Base-by-base conservation (phyloP, 305 asterid species). In the Fraxinus floribunda region DNA sequence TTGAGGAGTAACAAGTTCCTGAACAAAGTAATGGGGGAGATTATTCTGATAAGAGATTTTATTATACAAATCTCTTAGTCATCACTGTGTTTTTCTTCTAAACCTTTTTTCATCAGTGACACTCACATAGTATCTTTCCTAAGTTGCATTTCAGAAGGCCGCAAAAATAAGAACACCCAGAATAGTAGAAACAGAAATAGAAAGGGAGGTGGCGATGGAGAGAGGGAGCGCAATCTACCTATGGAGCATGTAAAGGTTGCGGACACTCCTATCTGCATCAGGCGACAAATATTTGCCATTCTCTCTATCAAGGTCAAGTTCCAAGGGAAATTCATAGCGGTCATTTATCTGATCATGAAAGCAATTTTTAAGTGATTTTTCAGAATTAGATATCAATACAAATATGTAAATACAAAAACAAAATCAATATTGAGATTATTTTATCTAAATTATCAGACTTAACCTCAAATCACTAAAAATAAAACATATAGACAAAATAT, bases 231-330 rank as follows among this genome's bases (percentile, higher is more conserved):
- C 36, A 80, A 44, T 85, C 34, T 79, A 96, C 99, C 99, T 96
- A 87, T 96, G 98, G 88, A 96, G 99, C 80, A 87, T 90, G 86
- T 96, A 96, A 24, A 90, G 98, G 85, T 96, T 96, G 76, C 97
- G 97, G 22, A 96, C 97, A 79, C 95, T 94, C 91, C 89, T 91
- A 89, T 96, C 98, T 7, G 98, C 97, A 0, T 94, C 97, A 80
- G 98, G 99, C 5, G 98, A 94, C 85, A 96, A 86, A 91, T 96
- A 96, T 87, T 96, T 96, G 39, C 99, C 98, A 76, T 92, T 86
- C 78, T 91, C 98, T 86, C 93, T 91, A 85, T 96, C 99, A 81
- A 96, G 98, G 85, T 96, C 98, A 78, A 96, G 98, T 91, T 96
- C 97, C 87, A 94, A 88, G 22, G 98, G 98, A 81, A 96, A 96